These are phyloP conservation scores for Rickenella mellea DNA, from an alignment of 768 basidiomycete species.

Conservation along the genomic window DNA sequence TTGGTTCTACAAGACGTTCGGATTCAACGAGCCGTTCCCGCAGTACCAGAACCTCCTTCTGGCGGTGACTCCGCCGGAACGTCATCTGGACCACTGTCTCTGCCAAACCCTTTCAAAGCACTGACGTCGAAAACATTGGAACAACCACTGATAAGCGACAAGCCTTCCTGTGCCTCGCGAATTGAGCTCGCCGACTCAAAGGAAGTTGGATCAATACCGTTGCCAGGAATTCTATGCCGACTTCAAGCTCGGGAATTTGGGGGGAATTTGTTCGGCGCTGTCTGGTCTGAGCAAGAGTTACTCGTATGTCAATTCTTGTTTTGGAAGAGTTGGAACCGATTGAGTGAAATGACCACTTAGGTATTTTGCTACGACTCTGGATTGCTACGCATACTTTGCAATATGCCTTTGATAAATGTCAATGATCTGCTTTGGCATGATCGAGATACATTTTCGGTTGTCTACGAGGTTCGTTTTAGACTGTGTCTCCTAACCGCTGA, in stretches of 20 bases:
- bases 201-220: background rate
- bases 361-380: background rate
- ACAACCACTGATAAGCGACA: too few relatives aligned
- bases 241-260: background rate
- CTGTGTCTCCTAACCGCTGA: background rate
- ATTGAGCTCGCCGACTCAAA: too few relatives aligned
- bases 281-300: background rate
- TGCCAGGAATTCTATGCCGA: background rate
- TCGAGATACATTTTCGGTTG: background rate
- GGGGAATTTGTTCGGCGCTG: background rate
- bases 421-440: background rate
- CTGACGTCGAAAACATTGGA: too few relatives aligned
- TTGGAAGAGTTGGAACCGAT: background rate
- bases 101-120: constrained; percentile 60
- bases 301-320: background rate
- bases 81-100: too few relatives aligned
- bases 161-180: too few relatives aligned
- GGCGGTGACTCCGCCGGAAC: too few relatives aligned
- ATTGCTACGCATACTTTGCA: background rate
- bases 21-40: too few relatives aligned
- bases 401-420: background rate
- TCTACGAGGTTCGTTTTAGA: background rate
- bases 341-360: background rate
- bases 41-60: too few relatives aligned
- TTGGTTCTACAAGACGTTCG: too few relatives aligned